phyloP scores from a whole-genome alignment of 257 asterid genomes.

The Thymus mandschuricus region DNA sequence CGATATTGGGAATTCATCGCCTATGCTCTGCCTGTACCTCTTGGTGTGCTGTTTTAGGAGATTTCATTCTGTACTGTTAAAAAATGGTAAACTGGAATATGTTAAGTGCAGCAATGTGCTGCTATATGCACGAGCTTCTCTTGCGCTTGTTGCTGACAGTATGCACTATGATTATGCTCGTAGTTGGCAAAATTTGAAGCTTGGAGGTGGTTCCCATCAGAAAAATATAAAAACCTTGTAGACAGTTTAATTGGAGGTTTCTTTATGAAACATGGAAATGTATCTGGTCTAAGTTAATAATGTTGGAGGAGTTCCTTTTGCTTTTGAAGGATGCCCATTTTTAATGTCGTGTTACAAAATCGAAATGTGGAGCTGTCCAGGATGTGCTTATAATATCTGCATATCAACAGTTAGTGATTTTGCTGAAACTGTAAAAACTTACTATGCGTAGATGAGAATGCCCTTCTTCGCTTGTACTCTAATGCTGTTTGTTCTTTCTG shows the following conservation, averaged over 20 bases:
- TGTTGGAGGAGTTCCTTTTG: not conserved
- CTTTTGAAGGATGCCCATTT: slow-evolving; percentile 15
- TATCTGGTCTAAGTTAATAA: not conserved
- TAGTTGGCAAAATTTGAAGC: not conserved
- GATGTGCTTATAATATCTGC: slow-evolving; percentile 5
- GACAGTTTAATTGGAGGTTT: not conserved
- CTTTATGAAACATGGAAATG: not conserved
- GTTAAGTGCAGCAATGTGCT: slow-evolving; percentile 8
- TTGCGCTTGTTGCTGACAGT: not conserved
- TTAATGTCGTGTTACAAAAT: not conserved
- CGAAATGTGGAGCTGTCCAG: slow-evolving; percentile 3
- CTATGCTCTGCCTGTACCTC: slow-evolving; percentile 1
- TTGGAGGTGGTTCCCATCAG: not conserved
- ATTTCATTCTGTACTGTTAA: slow-evolving; percentile 1
- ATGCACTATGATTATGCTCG: not conserved
- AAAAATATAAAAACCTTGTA: not conserved
- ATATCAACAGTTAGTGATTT: slow-evolving; percentile 17
- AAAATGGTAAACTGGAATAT: not conserved
- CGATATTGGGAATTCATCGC: slow-evolving; percentile 18
- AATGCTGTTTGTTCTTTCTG: not conserved
- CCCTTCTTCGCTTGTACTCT: not conserved
- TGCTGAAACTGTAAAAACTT: slow-evolving; percentile 10
- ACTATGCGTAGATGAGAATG: not conserved
- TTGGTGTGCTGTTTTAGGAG: slow-evolving; percentile 8
- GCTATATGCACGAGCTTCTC: slow-evolving; percentile 17